Percentiles rank a stretch among this genome's conserved stretches.
These are phyloP conservation scores for Tetrastigma voinierianum DNA, from an alignment of 164 flowering plant genomes.

Conservation along the genomic window DNA sequence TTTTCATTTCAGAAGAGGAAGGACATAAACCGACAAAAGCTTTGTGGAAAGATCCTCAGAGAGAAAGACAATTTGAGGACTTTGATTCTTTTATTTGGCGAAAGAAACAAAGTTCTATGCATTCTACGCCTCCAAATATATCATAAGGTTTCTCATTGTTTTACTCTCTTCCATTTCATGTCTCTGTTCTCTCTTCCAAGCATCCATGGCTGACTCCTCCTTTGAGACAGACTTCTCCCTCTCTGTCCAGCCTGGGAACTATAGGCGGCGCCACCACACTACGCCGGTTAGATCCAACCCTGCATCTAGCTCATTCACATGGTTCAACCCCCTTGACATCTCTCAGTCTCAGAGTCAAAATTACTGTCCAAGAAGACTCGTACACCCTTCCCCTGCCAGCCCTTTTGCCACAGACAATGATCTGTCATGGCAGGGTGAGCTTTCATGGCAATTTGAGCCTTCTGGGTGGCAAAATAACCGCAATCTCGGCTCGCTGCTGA, in stretches of 20 bases:
- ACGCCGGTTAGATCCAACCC: slow-evolving; percentile 32
- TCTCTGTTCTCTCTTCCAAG: not conserved
- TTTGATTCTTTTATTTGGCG: no score
- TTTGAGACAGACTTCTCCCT: slow-evolving; percentile 30
- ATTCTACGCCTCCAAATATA: no score
- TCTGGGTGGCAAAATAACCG: slow-evolving; percentile 38
- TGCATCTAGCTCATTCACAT: slow-evolving; percentile 20
- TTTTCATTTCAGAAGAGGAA: no score
- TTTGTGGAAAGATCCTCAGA: no score
- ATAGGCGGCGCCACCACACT: slow-evolving; percentile 23
- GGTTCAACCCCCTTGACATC: slow-evolving; percentile 20
- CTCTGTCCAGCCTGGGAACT: not conserved
- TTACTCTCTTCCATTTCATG: not conserved
- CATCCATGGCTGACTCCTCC: slow-evolving; percentile 40
- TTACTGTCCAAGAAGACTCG: slow-evolving; percentile 14
- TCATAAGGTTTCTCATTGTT: not conserved
- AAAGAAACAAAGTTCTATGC: no score
- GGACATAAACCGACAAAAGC: no score
- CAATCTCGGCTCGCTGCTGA: slow-evolving; percentile 49
- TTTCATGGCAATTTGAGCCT: slow-evolving; percentile 72
- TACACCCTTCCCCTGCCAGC: slow-evolving; percentile 28
- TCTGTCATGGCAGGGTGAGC: slow-evolving; percentile 60
- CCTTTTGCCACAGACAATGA: slow-evolving; percentile 47
- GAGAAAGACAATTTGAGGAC: no score
- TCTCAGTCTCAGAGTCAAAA: no score